These are phyloP conservation scores for Silybum marianum DNA, from an alignment of 129 eudicot species.

Conservation along the genomic window DNA sequence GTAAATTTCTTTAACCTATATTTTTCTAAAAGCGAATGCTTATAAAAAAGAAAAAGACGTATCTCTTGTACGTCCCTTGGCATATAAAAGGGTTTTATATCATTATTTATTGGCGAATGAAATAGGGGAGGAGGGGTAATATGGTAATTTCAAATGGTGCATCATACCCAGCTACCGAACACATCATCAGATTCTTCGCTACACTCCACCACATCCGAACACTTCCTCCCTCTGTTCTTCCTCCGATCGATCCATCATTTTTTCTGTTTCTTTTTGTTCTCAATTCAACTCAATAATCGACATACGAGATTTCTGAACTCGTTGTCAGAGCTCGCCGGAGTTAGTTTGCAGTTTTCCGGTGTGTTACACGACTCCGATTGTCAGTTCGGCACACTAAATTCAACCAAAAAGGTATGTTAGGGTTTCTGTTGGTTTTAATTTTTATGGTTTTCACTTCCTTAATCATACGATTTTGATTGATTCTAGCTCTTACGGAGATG, in stretches of 20 bases:
- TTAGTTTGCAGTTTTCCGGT: slow-evolving; percentile 10
- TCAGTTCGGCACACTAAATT: neutral
- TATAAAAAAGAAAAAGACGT: too few species aligned
- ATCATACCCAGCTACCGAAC: slow-evolving; percentile 14
- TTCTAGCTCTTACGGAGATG: slow-evolving; percentile 1
- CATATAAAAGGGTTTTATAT: too few species aligned
- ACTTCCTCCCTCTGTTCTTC: slow-evolving; percentile 18
- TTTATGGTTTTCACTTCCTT: neutral
- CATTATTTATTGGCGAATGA: neutral
- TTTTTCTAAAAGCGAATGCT: too few species aligned
- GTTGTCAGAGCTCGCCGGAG: slow-evolving; percentile 10
- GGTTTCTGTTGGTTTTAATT: slow-evolving; percentile 10
- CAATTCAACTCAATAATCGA: neutral
- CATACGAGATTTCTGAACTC: neutral
- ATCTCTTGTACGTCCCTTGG: too few species aligned
- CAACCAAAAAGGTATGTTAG: slow-evolving; percentile 22
- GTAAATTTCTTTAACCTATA: too few species aligned
- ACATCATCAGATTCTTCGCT: slow-evolving; percentile 23
- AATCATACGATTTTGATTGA: neutral
- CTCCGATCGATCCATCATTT: neutral
- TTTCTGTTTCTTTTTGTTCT: neutral
- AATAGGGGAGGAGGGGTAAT: neutral
- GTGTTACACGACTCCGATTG: slow-evolving; percentile 16
- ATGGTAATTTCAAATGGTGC: slow-evolving; percentile 11
- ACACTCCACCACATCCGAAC: slow-evolving; percentile 13